A percentile compares a stretch with the other conserved stretches of the same genome.
phyloP scores from a whole-genome alignment of 2,329 filamentous ascomycete genomes.

The Verticillium alfalfae region DNA sequence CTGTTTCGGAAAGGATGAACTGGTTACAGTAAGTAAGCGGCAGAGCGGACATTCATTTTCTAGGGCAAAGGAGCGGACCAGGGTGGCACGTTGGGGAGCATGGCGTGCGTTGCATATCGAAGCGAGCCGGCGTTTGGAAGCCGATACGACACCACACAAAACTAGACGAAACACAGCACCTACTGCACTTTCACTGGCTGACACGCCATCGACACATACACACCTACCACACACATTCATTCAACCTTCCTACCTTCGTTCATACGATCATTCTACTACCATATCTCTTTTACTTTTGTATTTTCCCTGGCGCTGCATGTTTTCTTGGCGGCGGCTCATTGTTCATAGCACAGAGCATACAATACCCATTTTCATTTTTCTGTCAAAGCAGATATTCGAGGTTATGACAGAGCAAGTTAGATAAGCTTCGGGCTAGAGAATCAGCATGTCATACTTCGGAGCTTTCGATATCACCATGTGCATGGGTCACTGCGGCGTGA shows the following conservation, averaged over 20 bases:
- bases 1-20: conserved; percentile 49
- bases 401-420: neutral
- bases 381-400: neutral
- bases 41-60: neutral
- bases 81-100: neutral
- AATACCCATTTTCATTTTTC: neutral
- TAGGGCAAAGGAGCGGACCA: neutral
- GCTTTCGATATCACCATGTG: too few relatives aligned
- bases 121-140: neutral
- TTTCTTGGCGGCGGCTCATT: neutral
- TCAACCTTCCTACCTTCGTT: neutral
- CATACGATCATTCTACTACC: neutral
- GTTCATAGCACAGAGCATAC: neutral
- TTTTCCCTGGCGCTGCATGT: neutral
- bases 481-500: too few relatives aligned
- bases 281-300: neutral
- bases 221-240: neutral
- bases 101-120: neutral
- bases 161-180: neutral
- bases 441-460: neutral
- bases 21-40: neutral
- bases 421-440: neutral
- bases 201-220: neutral
- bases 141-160: neutral
- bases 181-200: neutral